phyloP scores from a whole-genome alignment of 1,139 yeast species.

The Yamadazyma mexicana region DNA sequence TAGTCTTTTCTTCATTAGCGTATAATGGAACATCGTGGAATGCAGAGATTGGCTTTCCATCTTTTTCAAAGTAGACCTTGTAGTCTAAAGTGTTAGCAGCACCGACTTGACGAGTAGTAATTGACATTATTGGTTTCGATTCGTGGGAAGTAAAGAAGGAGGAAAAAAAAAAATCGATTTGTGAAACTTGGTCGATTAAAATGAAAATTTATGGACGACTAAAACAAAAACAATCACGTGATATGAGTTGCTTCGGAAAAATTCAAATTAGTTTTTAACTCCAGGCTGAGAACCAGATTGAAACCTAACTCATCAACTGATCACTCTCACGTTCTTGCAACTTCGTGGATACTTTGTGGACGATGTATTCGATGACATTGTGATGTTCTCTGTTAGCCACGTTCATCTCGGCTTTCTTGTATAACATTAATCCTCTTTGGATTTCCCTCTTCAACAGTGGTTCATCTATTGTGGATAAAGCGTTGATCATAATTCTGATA shows the following conservation, averaged over 20 bases:
- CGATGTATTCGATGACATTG: constrained; percentile 2
- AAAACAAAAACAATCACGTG: constrained; percentile 15
- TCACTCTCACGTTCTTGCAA: background rate
- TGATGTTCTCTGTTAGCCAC: constrained; percentile 4
- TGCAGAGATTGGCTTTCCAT: constrained; percentile 45
- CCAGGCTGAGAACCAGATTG: too few relatives aligned
- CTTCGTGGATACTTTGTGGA: background rate
- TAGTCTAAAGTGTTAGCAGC: constrained; percentile 90
- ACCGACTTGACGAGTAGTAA: constrained; percentile 83
- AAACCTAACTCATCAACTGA: too few relatives aligned
- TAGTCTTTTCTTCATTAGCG: constrained; percentile 59
- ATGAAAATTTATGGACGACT: constrained; percentile 1
- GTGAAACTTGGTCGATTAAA: constrained; percentile 1
- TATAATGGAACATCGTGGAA: constrained; percentile 90
- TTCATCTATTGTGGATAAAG: background rate
- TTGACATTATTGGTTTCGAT: constrained; percentile 45
- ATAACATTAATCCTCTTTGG: constrained; percentile 53
- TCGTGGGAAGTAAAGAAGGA: constrained; percentile 5
- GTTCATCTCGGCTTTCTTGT: constrained; percentile 63
- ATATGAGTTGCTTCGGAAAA: constrained; percentile 5
- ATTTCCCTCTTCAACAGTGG: constrained; percentile 41
- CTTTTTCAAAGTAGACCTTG: constrained; percentile 64
- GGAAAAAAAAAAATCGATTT: constrained; percentile 6
- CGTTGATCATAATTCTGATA: constrained; percentile 27
- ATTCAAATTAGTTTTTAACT: too few relatives aligned